These are phyloP conservation scores for Adansonia digitata DNA, from an alignment of 345 rosid genomes.

Conservation along the genomic window DNA sequence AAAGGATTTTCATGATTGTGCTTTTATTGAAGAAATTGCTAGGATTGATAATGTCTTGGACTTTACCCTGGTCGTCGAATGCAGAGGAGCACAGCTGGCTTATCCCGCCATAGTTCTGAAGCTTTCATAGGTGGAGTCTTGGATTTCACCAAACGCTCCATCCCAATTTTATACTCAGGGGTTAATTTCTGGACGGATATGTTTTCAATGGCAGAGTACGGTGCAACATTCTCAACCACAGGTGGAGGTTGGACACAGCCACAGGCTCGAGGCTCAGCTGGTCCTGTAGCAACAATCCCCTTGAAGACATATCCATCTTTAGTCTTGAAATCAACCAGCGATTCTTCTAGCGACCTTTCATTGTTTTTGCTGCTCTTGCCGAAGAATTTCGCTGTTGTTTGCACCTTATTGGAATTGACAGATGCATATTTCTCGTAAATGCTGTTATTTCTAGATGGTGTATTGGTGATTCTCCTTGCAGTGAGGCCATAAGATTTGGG, in stretches of 20 bases:
- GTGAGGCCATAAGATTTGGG: constrained; percentile 21
- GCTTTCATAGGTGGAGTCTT: constrained; percentile 64
- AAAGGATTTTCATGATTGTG: not conserved
- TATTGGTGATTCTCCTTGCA: constrained; percentile 13
- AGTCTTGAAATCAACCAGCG: constrained; percentile 44
- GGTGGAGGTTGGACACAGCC: constrained; percentile 59
- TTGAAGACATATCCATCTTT: constrained; percentile 53
- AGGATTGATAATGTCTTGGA: not conserved
- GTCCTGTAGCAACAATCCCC: constrained; percentile 61
- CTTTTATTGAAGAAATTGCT: not conserved
- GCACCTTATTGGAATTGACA: constrained; percentile 23
- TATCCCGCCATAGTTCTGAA: constrained; percentile 50
- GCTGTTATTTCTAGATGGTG: constrained; percentile 31
- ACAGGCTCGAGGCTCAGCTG: constrained; percentile 50
- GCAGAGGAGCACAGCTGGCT: constrained; percentile 55
- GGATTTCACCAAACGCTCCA: constrained; percentile 48
- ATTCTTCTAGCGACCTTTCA: constrained; percentile 40
- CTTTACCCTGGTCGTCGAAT: constrained; percentile 59
- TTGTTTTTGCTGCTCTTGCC: constrained; percentile 16
- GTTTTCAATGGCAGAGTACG: constrained; percentile 40
- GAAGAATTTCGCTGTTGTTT: constrained; percentile 18
- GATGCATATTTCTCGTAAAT: constrained; percentile 25
- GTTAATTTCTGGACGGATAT: constrained; percentile 45
- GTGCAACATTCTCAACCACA: constrained; percentile 42
- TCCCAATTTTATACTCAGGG: constrained; percentile 53